Base-by-base conservation (phyloP, 495 filamentous ascomycete genomes). In the Lasiosphaeriaceae sp. region DNA sequence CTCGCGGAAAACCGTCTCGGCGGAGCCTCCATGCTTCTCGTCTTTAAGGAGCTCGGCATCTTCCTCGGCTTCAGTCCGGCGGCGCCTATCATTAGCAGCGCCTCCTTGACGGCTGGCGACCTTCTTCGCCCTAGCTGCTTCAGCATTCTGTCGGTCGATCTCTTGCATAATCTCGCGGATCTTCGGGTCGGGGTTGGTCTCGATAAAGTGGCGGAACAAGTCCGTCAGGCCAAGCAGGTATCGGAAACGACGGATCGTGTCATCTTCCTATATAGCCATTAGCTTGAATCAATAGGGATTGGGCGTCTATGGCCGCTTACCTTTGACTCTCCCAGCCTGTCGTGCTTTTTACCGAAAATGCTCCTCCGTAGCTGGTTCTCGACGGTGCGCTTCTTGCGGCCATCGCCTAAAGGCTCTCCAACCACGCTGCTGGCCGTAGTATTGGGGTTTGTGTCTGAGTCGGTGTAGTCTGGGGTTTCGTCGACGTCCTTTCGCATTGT, bases 121-220 rank as follows among this genome's bases (percentile, higher is more conserved):
- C 64, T 89, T 90, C 70, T 86, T 89, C 11, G 78, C 77, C 64
- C 81, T 89, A 19, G 74, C 77, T 41, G 86, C 84, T 60, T 95
- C 90, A 17, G 83, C 87, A 70, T 97, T 92, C 68, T 96, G 90
- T 22, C 86, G 85, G 69, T 97, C 92, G 64, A 97, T 97, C 70
- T 97, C 90, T 11, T 81, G 81, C 80, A 97, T 91, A 52, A 97
- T 89, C 44, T 93, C 87, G 62, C 93, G 87, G 66, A 97, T 90
- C 37, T 85, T 85, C 0, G 92, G 92, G 61, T 97, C 90, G 2
- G 92, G 94, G 66, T 96, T 99, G 19, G 92, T 88, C 66, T 97
- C 92, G 75, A 99, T 99, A 72, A 99, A 99, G 73, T 99, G 95
- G 58, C 95, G 89, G 78, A 99, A 99, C 20, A 99, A 82, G 66